These are phyloP conservation scores for Mortierella sp. DNA, from an alignment of 371 early-diverging fungal species.

Conservation along the genomic window DNA sequence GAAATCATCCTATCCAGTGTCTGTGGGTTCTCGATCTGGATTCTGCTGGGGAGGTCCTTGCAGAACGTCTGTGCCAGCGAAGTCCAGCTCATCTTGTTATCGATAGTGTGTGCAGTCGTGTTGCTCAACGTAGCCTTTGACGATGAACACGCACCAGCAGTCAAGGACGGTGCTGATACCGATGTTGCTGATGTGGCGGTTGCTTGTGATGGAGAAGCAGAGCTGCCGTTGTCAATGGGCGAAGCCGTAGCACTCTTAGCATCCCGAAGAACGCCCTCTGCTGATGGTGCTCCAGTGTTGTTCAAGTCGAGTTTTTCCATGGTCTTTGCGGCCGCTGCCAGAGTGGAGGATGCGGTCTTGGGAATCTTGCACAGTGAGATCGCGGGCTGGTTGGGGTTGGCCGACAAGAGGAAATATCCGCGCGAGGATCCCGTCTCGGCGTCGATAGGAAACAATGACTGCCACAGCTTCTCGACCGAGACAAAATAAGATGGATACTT, in stretches of 20 bases:
- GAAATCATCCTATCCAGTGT: slow-evolving; percentile 42
- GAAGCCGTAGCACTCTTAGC: background rate
- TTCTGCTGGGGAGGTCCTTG: slow-evolving; percentile 54
- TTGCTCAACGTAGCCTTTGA: slow-evolving; percentile 1
- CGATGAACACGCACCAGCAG: slow-evolving; percentile 8
- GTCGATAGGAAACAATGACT: slow-evolving; percentile 87
- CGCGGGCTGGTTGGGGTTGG: slow-evolving; percentile 52
- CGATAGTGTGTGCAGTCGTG: slow-evolving; percentile 17
- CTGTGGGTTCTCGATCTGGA: slow-evolving; percentile 56
- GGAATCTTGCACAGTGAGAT: slow-evolving; percentile 56
- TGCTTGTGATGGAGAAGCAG: background rate
- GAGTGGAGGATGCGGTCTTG: slow-evolving; percentile 15
- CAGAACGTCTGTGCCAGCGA: slow-evolving; percentile 57
- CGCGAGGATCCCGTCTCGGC: slow-evolving; percentile 83
- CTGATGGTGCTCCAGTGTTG: slow-evolving; percentile 3
- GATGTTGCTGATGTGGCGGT: background rate
- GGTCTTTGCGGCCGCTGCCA: slow-evolving; percentile 22
- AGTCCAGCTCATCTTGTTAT: slow-evolving; percentile 58
- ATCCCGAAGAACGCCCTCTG: slow-evolving; percentile 17
- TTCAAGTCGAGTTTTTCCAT: slow-evolving; percentile 16
- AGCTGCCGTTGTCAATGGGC: background rate
- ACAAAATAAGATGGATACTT: slow-evolving; percentile 92
- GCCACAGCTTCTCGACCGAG: slow-evolving; percentile 76
- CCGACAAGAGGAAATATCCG: slow-evolving; percentile 85
- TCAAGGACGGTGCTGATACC: background rate